phyloP scores from a whole-genome alignment of 2,329 filamentous ascomycete species.

The Stemphylium beticola region DNA sequence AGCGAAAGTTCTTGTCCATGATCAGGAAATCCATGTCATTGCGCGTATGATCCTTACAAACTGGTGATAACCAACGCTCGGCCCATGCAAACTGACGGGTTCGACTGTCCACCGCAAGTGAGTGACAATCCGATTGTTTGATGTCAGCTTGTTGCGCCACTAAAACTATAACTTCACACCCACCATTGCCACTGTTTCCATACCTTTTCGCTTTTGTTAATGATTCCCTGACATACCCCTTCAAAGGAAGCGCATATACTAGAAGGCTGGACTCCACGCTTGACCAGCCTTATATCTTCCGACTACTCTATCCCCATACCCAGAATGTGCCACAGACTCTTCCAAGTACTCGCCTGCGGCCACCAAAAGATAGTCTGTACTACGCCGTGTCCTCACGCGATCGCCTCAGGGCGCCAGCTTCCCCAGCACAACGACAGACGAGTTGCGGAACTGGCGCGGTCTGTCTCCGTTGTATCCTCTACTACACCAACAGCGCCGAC shows the following conservation, averaged over 20 bases:
- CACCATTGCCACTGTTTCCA: neutral
- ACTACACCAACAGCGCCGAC: neutral
- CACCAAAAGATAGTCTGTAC: slow-evolving; percentile 34
- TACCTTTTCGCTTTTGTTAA: too few species aligned
- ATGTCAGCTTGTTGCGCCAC: neutral
- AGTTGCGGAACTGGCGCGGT: slow-evolving; percentile 7
- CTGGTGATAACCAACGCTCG: neutral
- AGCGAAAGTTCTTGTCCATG: neutral
- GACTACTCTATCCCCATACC: neutral
- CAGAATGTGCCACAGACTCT: slow-evolving; percentile 35
- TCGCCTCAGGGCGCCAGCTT: neutral
- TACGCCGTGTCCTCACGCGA: slow-evolving; percentile 33
- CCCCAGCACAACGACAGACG: neutral
- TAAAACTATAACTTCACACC: neutral
- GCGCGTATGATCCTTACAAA: neutral
- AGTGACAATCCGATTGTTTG: neutral
- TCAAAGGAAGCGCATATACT: neutral
- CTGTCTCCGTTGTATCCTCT: slow-evolving; percentile 14
- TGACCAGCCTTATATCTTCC: neutral
- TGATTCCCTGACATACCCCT: too few species aligned
- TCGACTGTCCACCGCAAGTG: neutral
- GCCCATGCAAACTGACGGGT: neutral
- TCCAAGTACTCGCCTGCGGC: slow-evolving; percentile 36
- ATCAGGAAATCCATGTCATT: neutral
- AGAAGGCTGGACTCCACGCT: neutral